phyloP scores from a whole-genome alignment of 495 filamentous ascomycete genomes.

The Tirmania nivea region DNA sequence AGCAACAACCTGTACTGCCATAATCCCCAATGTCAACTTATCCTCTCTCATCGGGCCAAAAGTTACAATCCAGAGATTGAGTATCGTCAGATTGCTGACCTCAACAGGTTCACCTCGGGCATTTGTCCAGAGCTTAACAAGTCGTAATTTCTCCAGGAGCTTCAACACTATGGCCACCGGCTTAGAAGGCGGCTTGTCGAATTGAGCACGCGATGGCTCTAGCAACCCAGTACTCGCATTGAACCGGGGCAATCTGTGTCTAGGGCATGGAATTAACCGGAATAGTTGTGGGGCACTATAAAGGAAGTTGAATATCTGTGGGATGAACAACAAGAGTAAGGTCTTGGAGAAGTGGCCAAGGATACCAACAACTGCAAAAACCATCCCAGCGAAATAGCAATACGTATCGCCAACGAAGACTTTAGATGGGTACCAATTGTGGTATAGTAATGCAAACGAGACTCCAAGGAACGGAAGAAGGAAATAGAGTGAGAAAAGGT shows the following conservation, averaged over 20 bases:
- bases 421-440: slow-evolving; percentile 91
- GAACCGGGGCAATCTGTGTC: slow-evolving; percentile 76
- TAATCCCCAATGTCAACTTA: slow-evolving; percentile 50
- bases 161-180: slow-evolving; percentile 38
- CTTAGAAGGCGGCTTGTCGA: slow-evolving; percentile 43
- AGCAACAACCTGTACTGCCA: slow-evolving; percentile 45
- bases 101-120: slow-evolving; percentile 52
- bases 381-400: slow-evolving; percentile 98
- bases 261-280: slow-evolving; percentile 68
- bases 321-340: slow-evolving; percentile 68
- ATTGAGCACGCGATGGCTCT: slow-evolving; percentile 65
- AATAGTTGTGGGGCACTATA: slow-evolving; percentile 87
- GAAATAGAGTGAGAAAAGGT: slow-evolving; percentile 87
- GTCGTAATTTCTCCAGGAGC: slow-evolving; percentile 37
- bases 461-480: slow-evolving; percentile 86
- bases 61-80: slow-evolving; percentile 95
- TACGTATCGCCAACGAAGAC: slow-evolving; percentile 98
- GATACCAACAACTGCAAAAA: slow-evolving; percentile 91
- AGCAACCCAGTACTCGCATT: slow-evolving; percentile 61
- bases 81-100: slow-evolving; percentile 72
- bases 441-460: slow-evolving; percentile 59
- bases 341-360: slow-evolving; percentile 97
- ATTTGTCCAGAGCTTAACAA: slow-evolving; percentile 33
- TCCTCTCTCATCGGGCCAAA: slow-evolving; percentile 82
- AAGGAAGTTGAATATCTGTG: slow-evolving; percentile 89